Evolutionary conservation across 225 moss, liverwort and hornwort species (phyloP).

Genomic region (Sphagnum contortum): DNA sequence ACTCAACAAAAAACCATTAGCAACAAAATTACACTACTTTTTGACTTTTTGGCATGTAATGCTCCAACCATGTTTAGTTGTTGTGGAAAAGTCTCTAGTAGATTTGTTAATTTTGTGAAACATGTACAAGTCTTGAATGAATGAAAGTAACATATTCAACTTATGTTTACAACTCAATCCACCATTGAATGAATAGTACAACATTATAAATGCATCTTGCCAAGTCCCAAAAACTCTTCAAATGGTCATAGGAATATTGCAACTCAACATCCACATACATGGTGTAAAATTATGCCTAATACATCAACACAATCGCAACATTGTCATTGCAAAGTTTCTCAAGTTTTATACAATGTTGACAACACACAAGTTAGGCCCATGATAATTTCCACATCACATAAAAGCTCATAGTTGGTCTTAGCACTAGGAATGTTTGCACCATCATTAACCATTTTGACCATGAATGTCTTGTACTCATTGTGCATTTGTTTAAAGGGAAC

Average conservation of each 20-base stretch:
- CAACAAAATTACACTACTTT: background rate
- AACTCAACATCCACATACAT: background rate
- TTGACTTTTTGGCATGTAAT: background rate
- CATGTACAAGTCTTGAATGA: background rate
- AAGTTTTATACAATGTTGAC: background rate
- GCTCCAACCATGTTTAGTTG: background rate
- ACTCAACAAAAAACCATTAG: background rate
- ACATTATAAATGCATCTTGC: no score
- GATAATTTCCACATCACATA: background rate
- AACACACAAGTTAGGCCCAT: background rate
- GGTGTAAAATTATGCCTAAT: background rate
- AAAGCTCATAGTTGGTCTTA: background rate
- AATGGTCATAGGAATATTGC: background rate
- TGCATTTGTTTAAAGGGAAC: no score
- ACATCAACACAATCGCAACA: background rate
- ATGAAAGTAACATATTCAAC: background rate
- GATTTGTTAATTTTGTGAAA: background rate
- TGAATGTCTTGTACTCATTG: background rate
- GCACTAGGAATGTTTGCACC: no score
- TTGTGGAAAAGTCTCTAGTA: background rate
- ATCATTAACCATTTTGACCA: background rate
- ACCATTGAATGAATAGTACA: no score
- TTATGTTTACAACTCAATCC: background rate
- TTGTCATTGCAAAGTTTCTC: background rate
- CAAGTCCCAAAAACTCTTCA: background rate